Evolutionary conservation across 148 eudicot species (phyloP), one percentile per base, ranked within the genome.

Genomic region (Arbutus unedo): DNA sequence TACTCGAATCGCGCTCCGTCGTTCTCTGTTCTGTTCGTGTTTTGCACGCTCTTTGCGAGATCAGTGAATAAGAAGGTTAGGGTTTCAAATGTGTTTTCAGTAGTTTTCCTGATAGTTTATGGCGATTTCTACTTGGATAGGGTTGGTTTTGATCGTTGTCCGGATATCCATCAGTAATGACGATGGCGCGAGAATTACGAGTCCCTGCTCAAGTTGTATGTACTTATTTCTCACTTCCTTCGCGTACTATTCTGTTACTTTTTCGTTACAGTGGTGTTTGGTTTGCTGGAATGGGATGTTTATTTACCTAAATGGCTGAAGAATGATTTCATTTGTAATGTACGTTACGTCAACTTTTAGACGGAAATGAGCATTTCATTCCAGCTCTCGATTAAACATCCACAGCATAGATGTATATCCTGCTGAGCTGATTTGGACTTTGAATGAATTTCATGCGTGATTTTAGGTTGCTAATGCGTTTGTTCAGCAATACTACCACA

Each of bases 401-500:
- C 54, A 51, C 54, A 8, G 68, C 38, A 23, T 75, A 21, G 14
- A 23, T 82, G 41, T 47, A 4, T 57, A 41, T 47, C 19, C 6
- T 50, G 44, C 2, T 49, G 15, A 41, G 13, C 51, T 8, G 23
- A 31, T 55, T 66, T 67, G 49, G 44, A 18, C 67, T 67, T 53
- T 78, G 68, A 83, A 1, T 48, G 73, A 10, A 13, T 77, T 55
- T 45, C 0, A 2, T 45, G 51, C 41, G 18, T 67, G 81, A 16
- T 62, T 76, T 78, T 83, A 96, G 98, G 97, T 96, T 84, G 99
- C 93, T n/a, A 86, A 94, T 79, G 96, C 96, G 15, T 96, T 96
- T 86, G 98, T 93, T 49, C 88, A 83, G 76, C 98, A 92, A 81
- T 96, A 94, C 76, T 96, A 93, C 64, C 74, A 86, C 4, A 90